Percentiles rank a stretch among this genome's conserved stretches.
Evolutionary conservation across 352 stramenopile species (phyloP).

Genomic region (Pilasporangium apinafurcum): DNA sequence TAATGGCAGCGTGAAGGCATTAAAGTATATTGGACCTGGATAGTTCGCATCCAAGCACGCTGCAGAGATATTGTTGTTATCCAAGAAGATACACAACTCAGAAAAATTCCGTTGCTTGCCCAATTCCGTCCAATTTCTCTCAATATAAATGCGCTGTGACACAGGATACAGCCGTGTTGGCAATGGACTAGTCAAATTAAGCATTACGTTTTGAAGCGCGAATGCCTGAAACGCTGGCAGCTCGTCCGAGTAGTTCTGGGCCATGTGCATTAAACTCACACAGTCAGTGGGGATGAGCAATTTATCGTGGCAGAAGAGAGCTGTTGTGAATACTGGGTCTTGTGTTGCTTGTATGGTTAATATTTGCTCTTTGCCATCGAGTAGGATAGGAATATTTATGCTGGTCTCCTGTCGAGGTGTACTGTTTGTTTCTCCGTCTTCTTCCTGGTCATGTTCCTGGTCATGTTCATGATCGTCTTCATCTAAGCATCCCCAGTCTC

Average conservation of each 20-base stretch:
- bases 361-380: constrained; percentile 10
- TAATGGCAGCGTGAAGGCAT: constrained; percentile 3
- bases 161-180: constrained; percentile 18
- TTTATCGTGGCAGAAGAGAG: constrained; percentile 26
- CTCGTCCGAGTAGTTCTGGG: constrained; percentile 8
- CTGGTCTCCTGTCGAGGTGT: too few species aligned
- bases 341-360: constrained; percentile 6
- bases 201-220: neutral
- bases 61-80: constrained; percentile 11
- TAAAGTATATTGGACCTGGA: constrained; percentile 28
- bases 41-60: constrained; percentile 20
- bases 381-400: constrained; percentile 1
- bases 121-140: constrained; percentile 22
- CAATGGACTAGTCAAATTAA: constrained; percentile 23
- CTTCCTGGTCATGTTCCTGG: neutral
- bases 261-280: constrained; percentile 17
- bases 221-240: constrained; percentile 10
- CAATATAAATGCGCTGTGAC: constrained; percentile 34
- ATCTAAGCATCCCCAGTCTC: constrained; percentile 49
- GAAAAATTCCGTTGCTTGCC: neutral
- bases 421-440: too few species aligned
- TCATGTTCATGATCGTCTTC: neutral
- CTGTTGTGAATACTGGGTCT: constrained; percentile 33
- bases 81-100: constrained; percentile 34
- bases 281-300: constrained; percentile 16